Evolutionary conservation across 192 early-diverging fungal genomes (phyloP), one percentile per base, ranked within the genome.

Genomic region (Rhizoclosmatium sp.): DNA sequence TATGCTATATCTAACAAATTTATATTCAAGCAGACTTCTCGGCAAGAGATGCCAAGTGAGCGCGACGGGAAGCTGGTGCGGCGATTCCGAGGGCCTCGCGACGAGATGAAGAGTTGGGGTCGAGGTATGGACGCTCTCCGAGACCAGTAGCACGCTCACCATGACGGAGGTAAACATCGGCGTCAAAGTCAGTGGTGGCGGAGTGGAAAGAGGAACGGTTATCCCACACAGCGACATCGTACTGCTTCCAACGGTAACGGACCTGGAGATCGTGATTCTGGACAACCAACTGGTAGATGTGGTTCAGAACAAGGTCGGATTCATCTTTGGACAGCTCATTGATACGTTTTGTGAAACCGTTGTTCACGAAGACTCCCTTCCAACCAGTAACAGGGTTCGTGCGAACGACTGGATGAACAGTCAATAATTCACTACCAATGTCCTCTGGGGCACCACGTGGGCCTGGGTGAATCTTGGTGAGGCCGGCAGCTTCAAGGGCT

Each of bases 351-450:
- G 78, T 78, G 71, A 78, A 78, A 0, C 4, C 78, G 19, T 42
- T 49, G 73, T 78, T 78, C 45, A 60, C 78, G n/a, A 78, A 84
- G 16, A 85, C 58, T 16, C 71, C 74, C 81, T 86, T 86, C 85
- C 85, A 86, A 5, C 85, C 86, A 2, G 85, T 86, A 9, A 86
- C 82, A n/a, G 85, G 85, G 82, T 86, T 87, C 10, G 85, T 86
- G 2, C 85, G 81, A 16, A 86, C 64, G 46, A 86, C 81, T 3
- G 85, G 85, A 59, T 86, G 85, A n/a, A 82, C 56, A 3, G 85
- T 73, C 16, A 69, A 56, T 9, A 85, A 75, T 21, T 76, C 56
- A n/a, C 64, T 66, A 0, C 85, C 82, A 65, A 86, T 66, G 62
- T 83, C 82, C 0, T 31, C 31, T 7, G 74, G 84, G 3, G 70